These are phyloP conservation scores for Ogataea polymorpha DNA, from an alignment of 805 yeast genomes.

Conservation along the genomic window DNA sequence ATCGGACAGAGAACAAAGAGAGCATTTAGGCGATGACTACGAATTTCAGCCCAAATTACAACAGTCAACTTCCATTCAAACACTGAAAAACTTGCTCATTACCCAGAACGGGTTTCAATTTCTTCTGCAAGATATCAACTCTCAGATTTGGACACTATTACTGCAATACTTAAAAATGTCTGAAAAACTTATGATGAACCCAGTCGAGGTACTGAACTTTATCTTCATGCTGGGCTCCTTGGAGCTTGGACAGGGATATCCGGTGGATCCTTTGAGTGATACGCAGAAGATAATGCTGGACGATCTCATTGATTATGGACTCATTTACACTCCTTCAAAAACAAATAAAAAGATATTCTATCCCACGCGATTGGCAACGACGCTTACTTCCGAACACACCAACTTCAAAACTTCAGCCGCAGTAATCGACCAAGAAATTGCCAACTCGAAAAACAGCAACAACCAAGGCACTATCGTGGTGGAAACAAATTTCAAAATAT, in stretches of 20 bases:
- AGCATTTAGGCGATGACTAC: constrained; percentile 22
- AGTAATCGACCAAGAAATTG: constrained; percentile 68
- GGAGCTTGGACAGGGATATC: constrained; percentile 85
- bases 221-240: constrained; percentile 90
- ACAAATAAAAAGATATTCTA: constrained; percentile 45
- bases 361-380: constrained; percentile 88
- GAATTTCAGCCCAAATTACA: constrained; percentile 21
- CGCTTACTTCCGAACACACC: constrained; percentile 79
- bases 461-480: constrained; percentile 70
- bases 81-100: constrained; percentile 49
- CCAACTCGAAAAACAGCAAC: constrained; percentile 26
- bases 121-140: constrained; percentile 83
- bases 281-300: constrained; percentile 86
- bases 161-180: constrained; percentile 85
- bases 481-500: constrained; percentile 90
- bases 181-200: constrained; percentile 84
- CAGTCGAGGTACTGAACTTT: constrained; percentile 92
- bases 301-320: constrained; percentile 87
- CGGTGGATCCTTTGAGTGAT: constrained; percentile 62
- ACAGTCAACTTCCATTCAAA: constrained; percentile 17
- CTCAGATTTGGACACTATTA: constrained; percentile 91
- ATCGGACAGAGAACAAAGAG: constrained; percentile 29
- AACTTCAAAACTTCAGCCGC: constrained; percentile 70
- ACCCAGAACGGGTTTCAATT: constrained; percentile 95
- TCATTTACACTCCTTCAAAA: constrained; percentile 53